These are phyloP conservation scores for Cercospora sesami DNA, from an alignment of 2,329 filamentous ascomycete genomes.

Conservation along the genomic window DNA sequence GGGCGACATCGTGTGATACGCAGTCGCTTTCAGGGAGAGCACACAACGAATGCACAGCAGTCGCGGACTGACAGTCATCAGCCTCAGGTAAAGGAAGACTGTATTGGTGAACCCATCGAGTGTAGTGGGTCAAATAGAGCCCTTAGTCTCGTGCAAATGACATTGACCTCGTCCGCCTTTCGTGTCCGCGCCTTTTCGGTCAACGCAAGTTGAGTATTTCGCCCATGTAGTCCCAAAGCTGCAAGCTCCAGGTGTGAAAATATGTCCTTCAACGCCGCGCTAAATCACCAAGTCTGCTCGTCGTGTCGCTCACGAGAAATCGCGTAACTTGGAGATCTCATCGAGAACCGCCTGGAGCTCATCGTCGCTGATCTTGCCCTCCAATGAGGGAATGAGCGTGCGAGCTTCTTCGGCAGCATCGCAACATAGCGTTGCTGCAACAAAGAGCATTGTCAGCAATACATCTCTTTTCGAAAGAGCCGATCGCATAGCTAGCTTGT, in stretches of 20 bases:
- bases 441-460: constrained; percentile 2
- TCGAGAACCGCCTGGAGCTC: constrained; percentile 85
- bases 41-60: background rate
- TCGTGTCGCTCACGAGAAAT: constrained; percentile 36
- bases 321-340: constrained; percentile 79
- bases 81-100: background rate
- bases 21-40: background rate
- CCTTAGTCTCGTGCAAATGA: background rate
- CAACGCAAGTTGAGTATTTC: background rate
- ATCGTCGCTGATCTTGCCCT: constrained; percentile 86
- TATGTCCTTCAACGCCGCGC: constrained; percentile 2
- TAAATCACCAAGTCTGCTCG: background rate
- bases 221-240: background rate
- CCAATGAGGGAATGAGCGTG: constrained; percentile 84
- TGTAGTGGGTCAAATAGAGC: background rate
- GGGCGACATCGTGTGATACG: background rate
- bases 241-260: background rate
- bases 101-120: background rate
- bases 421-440: constrained; percentile 81
- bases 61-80: background rate
- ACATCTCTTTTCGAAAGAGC: background rate
- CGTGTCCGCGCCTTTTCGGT: background rate
- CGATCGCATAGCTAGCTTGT: background rate
- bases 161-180: background rate
- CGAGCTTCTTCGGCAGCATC: constrained; percentile 94